A percentile compares a stretch with the other conserved stretches of the same genome.
phyloP scores from a whole-genome alignment of 1,284 basidiomycete genomes.

The Ustilago trichophora region DNA sequence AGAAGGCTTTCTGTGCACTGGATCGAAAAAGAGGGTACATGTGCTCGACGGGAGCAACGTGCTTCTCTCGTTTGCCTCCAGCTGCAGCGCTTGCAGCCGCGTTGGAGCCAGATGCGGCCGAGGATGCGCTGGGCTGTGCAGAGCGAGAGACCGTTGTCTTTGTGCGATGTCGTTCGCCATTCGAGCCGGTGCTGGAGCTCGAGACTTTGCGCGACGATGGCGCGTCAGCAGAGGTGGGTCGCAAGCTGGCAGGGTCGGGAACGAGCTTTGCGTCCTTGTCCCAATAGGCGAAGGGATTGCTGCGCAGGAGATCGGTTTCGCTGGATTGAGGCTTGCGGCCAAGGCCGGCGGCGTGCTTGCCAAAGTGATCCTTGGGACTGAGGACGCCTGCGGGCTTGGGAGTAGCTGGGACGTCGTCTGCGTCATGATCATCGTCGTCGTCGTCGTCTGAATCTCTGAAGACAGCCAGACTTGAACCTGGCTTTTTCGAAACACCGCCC shows the following conservation, averaged over 20 bases:
- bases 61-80: conserved; percentile 44
- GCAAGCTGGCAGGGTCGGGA: conserved; percentile 25
- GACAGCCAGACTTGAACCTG: conserved; percentile 51
- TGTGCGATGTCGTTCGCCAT: conserved; percentile 24
- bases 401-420: conserved; percentile 30
- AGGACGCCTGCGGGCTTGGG: conserved; percentile 47
- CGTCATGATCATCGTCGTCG: conserved; percentile 66
- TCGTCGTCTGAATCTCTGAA: conserved; percentile 68
- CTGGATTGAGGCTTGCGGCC: conserved; percentile 32
- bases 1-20: conserved; percentile 19
- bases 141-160: conserved; percentile 44
- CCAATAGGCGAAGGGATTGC: conserved; percentile 60
- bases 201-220: conserved; percentile 17
- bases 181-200: conserved; percentile 12
- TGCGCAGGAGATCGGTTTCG: conserved; percentile 57
- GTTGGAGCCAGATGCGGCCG: conserved; percentile 5
- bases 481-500: conserved; percentile 42
- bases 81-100: conserved; percentile 7
- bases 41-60: conserved; percentile 49
- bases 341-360: conserved; percentile 13
- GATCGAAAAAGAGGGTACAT: conserved; percentile 53
- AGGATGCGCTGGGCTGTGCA: conserved; percentile 11
- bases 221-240: conserved; percentile 3
- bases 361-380: conserved; percentile 35
- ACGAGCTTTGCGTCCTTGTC: conserved; percentile 40